phyloP scores from a whole-genome alignment of 176 grass and related monocot species.

The Rhipidocladum racemiflorum region DNA sequence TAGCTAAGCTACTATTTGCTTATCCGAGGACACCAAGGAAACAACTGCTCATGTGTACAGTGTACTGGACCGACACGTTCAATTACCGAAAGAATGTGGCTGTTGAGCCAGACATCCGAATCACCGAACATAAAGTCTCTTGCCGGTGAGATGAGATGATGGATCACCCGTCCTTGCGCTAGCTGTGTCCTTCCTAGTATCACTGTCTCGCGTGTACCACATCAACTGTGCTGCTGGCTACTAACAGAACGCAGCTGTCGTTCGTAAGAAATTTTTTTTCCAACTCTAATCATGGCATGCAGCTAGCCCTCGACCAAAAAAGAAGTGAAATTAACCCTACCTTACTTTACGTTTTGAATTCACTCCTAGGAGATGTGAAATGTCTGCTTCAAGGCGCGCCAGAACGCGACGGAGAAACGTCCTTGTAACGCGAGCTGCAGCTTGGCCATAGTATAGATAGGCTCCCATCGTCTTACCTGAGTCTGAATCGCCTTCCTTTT shows the following conservation, averaged over 20 bases:
- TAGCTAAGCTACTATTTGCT: background rate
- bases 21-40: background rate
- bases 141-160: constrained; percentile 36
- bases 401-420: background rate
- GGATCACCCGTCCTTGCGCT: background rate
- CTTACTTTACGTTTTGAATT: background rate
- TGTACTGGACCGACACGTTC: background rate
- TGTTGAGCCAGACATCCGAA: constrained; percentile 21
- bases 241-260: background rate
- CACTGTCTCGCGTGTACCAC: constrained; percentile 14
- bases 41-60: background rate
- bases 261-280: background rate
- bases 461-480: background rate
- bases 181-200: constrained; percentile 19
- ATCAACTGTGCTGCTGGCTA: background rate
- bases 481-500: background rate
- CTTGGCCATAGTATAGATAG: background rate
- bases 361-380: constrained; percentile 21
- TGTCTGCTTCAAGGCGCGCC: background rate
- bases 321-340: too few species aligned
- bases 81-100: constrained; percentile 18
- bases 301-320: background rate
- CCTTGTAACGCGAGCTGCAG: background rate
- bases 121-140: constrained; percentile 3
- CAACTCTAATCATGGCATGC: constrained; percentile 8